Percentiles rank a stretch among this genome's conserved stretches.
Conservation (phyloP, 2,329 filamentous ascomycete genomes). For the Aspergillus sergii region DNA sequence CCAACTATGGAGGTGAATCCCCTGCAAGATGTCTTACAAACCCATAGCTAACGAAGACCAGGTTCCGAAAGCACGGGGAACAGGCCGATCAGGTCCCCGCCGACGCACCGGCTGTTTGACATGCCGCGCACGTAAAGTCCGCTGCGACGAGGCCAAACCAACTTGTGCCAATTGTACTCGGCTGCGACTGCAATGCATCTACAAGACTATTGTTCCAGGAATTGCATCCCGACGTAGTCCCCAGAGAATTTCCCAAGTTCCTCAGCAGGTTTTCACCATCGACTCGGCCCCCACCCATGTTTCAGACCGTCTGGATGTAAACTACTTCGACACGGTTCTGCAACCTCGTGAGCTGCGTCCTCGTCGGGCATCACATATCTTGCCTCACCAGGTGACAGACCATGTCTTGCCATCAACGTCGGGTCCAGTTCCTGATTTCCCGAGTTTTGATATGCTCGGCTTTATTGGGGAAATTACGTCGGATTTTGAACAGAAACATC, state of each 20-base stretch:
- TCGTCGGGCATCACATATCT: background rate
- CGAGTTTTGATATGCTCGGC: conserved; percentile 37
- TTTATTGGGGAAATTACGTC: conserved; percentile 41
- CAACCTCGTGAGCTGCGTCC: conserved; percentile 28
- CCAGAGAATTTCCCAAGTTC: background rate
- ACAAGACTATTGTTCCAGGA: conserved; percentile 27
- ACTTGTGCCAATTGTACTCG: conserved; percentile 38
- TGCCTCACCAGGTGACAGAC: background rate
- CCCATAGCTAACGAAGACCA: conserved; percentile 11
- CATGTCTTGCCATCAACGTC: conserved; percentile 14
- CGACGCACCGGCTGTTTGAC: conserved; percentile 39
- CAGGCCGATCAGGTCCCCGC: conserved; percentile 38
- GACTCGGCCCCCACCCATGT: background rate
- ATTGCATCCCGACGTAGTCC: conserved; percentile 9
- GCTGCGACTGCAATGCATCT: conserved; percentile 33
- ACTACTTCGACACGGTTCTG: conserved; percentile 33
- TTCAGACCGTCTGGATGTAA: conserved; percentile 24
- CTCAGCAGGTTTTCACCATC: background rate
- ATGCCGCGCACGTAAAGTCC: conserved; percentile 39
- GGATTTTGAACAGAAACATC: conserved; percentile 38
- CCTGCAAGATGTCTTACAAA: background rate
- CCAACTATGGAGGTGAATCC: background rate
- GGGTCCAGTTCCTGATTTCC: conserved; percentile 12
- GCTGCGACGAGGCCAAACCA: conserved; percentile 39
- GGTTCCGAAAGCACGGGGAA: conserved; percentile 33